Evolutionary conservation across 306 rosid genomes (phyloP), one percentile per base, ranked within the genome.

Genomic region (Trifolium subterraneum): DNA sequence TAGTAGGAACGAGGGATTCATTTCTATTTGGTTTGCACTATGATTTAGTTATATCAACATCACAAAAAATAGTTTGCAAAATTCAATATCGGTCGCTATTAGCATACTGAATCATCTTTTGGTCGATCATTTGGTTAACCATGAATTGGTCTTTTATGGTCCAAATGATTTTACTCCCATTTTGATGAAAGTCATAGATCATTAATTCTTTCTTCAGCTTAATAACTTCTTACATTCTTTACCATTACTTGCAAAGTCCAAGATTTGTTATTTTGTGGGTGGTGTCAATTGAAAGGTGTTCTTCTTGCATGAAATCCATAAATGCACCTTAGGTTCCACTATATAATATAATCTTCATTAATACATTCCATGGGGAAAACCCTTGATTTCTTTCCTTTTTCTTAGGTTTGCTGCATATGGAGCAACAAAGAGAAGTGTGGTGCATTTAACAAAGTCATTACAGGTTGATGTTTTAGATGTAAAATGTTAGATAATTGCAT

Each of bases 361-460:
- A 36, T 65, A 11, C 13, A 8, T 55, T 33, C 50, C 56, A 42
- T 50, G 42, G 67, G 68, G 56, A 68, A 71, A 22, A 52, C 72
- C 69, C 25, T 33, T n/a, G 73, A 56, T 59, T 73, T 71, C 69
- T 64, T 8, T 50, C 51, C 39, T 31, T 70, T 74, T 71, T 65
- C 75, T 36, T 78, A 93, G 98, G 83, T 93, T 93, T 90, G 97
- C 98, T 78, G 98, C 98, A 25, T 91, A 93, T 56, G 98, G 98
- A 81, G 98, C 98, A 79, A 93, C 98, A 75, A 93, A 93, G 82
- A 90, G 98, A 80, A 93, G 98, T 55, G 98, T 85, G 72, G 98
- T 93, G 77, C 98, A 93, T 87, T 84, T 93, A 79, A 91, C 98
- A 47, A 93, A 93, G 78, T 91, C 98, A 23, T 88, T 93, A 70